Evolutionary conservation across 2,329 filamentous ascomycete species (phyloP).

Genomic region (Tolypocladium endophyticum): DNA sequence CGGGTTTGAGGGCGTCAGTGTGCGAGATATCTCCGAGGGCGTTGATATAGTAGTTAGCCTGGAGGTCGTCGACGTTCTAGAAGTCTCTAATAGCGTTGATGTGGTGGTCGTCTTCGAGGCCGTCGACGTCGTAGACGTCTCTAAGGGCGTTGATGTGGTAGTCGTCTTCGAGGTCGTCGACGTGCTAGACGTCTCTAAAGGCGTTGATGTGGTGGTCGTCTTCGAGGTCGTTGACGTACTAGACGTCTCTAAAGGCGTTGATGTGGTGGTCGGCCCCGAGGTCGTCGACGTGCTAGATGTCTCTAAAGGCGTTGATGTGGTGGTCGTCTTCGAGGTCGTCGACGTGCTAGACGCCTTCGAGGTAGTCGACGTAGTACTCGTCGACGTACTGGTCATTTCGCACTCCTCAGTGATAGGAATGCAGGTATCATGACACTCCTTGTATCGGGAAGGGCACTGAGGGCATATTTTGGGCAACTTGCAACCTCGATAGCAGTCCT

Average conservation of each 20-base stretch:
- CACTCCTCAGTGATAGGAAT: background rate
- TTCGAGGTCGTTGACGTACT: no score
- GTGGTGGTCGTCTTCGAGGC: background rate
- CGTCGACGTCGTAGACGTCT: background rate
- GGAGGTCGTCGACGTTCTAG: background rate
- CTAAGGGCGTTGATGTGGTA: background rate
- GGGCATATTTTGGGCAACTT: no score
- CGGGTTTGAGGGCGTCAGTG: background rate
- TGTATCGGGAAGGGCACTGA: background rate
- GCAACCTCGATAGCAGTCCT: background rate
- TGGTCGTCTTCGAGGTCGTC: background rate
- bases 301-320: no score
- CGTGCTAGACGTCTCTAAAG: background rate
- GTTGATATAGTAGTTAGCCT: background rate
- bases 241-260: no score
- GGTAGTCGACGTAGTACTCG: background rate
- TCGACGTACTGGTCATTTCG: background rate
- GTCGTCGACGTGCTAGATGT: no score
- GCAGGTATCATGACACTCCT: background rate
- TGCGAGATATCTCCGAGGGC: background rate
- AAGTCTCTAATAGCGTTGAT: background rate
- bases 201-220: background rate
- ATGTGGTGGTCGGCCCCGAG: background rate
- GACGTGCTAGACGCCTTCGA: background rate
- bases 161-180: background rate